Evolutionary conservation across 2,329 filamentous ascomycete species (phyloP), one percentile per base, ranked within the genome.

Genomic region (Aspergillus latus): DNA sequence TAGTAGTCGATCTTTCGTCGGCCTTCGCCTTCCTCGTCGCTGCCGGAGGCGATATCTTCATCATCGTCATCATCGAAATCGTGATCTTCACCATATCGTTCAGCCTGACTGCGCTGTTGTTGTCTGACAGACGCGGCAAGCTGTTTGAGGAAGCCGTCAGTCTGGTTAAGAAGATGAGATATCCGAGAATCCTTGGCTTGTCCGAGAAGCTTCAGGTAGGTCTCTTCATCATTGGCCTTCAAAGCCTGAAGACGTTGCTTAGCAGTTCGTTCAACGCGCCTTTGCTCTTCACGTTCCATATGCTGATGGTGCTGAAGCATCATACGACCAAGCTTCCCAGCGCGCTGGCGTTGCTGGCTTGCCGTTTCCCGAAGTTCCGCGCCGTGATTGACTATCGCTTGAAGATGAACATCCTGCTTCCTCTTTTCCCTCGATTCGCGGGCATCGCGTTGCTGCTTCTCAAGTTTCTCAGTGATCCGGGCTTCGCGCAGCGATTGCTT

Each of bases 171-270:
- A 69, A 99, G 80, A 73, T 99, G 94, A 7, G 94, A 96, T 63
- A 99, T 99, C 87, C 94, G 93, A 39, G 93, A 97, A 80, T 99
- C 94, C 81, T 99, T 99, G 68, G 94, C 94, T 76, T 99, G 93
- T 70, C 96, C 94, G 67, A 99, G 88, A 70, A 99, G 83, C 76
- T 97, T 97, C 76, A 99, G 85, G 73, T 99, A 99, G 0, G 94
- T 96, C 78, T 97, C 94, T 79, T 99, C 94, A 74, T 99, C 94
- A 86, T 99, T 96, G 68, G 94, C 93, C 79, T 97, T 97, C 73
- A 99, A 83, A 59, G 94, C 94, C 76, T 97, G 93, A 63, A 99
- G 87, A 97, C 94, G 94, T 76, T 99, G 94, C 82, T 99, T 99
- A 62, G 94, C 94, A 8, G 93, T 99, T 62, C 94, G 85, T 79